A percentile compares a stretch with the other conserved stretches of the same genome.
Conservation (phyloP, 1,284 basidiomycete genomes). For the Inonotus hispidus region DNA sequence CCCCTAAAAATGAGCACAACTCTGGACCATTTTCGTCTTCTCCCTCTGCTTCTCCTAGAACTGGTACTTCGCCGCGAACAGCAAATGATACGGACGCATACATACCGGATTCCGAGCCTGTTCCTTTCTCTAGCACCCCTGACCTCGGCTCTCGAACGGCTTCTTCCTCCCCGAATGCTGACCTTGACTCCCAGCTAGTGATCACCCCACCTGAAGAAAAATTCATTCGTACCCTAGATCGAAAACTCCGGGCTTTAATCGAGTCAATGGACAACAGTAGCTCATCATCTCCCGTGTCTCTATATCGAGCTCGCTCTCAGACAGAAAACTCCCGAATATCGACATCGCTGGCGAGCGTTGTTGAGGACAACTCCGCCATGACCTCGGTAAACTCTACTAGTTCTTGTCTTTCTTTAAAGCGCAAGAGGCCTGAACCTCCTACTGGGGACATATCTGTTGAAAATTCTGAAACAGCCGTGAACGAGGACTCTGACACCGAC, state of each 20-base stretch:
- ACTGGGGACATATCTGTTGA: not conserved
- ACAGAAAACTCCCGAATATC: not conserved
- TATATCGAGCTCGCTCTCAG: not conserved
- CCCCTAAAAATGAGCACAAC: not conserved
- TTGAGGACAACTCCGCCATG: not conserved
- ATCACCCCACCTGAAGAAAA: constrained; percentile 8
- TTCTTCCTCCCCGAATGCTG: not conserved
- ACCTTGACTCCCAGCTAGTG: constrained; percentile 3
- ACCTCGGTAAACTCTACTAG: not conserved
- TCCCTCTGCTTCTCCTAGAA: not conserved
- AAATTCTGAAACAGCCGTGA: not conserved
- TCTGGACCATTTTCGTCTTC: not conserved
- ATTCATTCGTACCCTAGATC: constrained; percentile 3
- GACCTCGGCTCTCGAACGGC: constrained; percentile 10
- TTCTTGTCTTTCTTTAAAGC: constrained; percentile 3
- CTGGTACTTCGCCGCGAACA: not conserved
- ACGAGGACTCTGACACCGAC: not conserved
- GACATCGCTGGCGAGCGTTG: not conserved
- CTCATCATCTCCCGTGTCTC: not conserved
- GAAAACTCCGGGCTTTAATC: constrained; percentile 11
- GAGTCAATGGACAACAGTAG: not conserved
- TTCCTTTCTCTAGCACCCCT: constrained; percentile 15
- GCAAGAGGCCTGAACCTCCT: constrained; percentile 7
- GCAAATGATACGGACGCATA: not conserved
- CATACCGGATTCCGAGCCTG: constrained; percentile 1